phyloP scores from a whole-genome alignment of 768 basidiomycete genomes.

The Mycena leptocephala region DNA sequence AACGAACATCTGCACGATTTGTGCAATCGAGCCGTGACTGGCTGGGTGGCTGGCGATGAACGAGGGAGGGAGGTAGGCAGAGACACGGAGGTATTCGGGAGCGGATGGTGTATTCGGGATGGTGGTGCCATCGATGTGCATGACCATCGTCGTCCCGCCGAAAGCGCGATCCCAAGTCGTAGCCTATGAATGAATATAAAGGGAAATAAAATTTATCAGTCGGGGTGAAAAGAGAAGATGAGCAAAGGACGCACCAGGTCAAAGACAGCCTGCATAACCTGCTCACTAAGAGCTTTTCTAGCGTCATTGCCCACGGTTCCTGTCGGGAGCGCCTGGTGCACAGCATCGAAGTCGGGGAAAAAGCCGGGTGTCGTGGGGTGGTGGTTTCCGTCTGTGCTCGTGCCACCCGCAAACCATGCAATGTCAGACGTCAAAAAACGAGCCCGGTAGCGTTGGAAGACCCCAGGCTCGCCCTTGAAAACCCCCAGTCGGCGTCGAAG shows the following conservation, averaged over 20 bases:
- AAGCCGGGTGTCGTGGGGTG: not conserved
- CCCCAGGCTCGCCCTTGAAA: not conserved
- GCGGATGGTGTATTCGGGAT: not conserved
- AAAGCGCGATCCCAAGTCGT: constrained; percentile 15
- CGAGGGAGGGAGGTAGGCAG: constrained; percentile 10
- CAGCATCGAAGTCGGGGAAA: not conserved
- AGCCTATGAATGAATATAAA: constrained; percentile 13
- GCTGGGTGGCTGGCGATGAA: not conserved
- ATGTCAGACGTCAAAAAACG: constrained; percentile 2
- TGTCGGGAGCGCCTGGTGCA: not conserved
- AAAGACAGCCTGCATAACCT: not conserved
- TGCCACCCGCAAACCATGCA: constrained; percentile 9
- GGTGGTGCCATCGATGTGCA: constrained; percentile 24
- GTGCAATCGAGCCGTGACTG: constrained; percentile 4
- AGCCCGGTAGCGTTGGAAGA: not conserved
- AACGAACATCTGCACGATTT: constrained; percentile 23
- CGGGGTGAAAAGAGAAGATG: not conserved
- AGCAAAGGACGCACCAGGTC: not conserved
- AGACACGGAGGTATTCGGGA: constrained; percentile 5
- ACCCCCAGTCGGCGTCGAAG: constrained; percentile 18
- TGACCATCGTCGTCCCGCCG: constrained; percentile 22
- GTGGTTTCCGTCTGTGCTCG: constrained; percentile 1
- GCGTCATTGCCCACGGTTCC: not conserved
- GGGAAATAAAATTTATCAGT: not conserved
- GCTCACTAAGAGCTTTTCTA: not conserved